Base-by-base conservation (phyloP, 2,329 filamentous ascomycete species). In the Neofusicoccum kwambonambiense region DNA sequence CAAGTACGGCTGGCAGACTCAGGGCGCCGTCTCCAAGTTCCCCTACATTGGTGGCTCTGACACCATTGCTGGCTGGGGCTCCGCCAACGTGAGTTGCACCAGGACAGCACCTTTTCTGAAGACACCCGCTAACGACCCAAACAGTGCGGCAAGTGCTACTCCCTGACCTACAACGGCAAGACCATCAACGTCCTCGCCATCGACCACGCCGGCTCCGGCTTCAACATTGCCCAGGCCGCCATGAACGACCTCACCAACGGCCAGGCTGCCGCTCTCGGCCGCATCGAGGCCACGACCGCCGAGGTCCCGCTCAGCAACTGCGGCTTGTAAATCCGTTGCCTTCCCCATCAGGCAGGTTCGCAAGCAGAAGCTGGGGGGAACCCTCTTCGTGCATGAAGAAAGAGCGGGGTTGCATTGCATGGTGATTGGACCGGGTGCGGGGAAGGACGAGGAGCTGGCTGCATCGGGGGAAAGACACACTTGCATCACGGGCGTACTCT, bases 1-100 rank as follows among this genome's bases (percentile, higher is more conserved):
- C 70, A 83, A 81, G 71, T 86, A 86, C 78, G 81, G 81, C 70
- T 90, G 85, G 85, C 73, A 74, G 58, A 82, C 78, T 4, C 81
- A 83, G 65, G 79, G 77, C 62, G 69, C 73, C 8, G 70, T 85
- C 37, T 78, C 82, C 13, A 72, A 69, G 27, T 84, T 82, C 76
- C 81, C 83, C 35, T 72, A 77, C 68, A 79, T 85, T 62, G 83
- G 83, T 41, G 83, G 82, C 60, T 79, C 80, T 50, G 76, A 77
- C 66, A 82, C 81, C 65, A 74, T 85, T 62, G 69, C 69, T 1
- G 79, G 78, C 56, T 85, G 80, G 80, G 80, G 81, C 71, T 73
- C 70, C 44, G 54, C 71, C 44, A 70, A 73, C 68, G 73, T 73
- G 68, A 47, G 70, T 61, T 58, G 13, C 49, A 31, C 63, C 4